phyloP scores from a whole-genome alignment of 1,284 basidiomycete species.

The Trichosporon sp. region DNA sequence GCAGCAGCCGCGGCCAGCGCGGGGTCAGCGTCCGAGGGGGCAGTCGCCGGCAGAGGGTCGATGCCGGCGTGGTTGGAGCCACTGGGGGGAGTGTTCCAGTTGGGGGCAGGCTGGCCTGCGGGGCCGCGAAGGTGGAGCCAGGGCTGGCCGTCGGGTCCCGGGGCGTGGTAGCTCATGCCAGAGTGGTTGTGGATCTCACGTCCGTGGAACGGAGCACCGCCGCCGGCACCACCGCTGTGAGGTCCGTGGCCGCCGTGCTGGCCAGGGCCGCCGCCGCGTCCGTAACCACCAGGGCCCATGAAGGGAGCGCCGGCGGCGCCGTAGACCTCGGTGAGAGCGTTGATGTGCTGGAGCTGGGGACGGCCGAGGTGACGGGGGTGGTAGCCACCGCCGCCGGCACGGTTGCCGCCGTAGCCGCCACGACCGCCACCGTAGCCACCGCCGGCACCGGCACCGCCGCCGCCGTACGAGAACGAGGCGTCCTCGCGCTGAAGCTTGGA shows the following conservation, averaged over 20 bases:
- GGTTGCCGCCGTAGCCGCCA: slow-evolving; percentile 45
- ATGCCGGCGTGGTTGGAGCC: slow-evolving; percentile 14
- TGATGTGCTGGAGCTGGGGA: slow-evolving; percentile 50
- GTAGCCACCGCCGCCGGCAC: slow-evolving; percentile 33
- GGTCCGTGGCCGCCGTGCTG: slow-evolving; percentile 16
- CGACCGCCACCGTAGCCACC: slow-evolving; percentile 46
- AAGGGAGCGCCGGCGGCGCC: slow-evolving; percentile 39
- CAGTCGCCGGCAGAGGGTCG: slow-evolving; percentile 23
- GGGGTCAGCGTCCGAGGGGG: slow-evolving; percentile 21
- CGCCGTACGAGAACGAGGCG: slow-evolving; percentile 56
- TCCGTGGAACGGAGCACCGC: slow-evolving; percentile 19
- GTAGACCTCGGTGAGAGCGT: slow-evolving; percentile 50
- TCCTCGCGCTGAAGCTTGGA: slow-evolving; percentile 93
- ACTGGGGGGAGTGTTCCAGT: slow-evolving; percentile 26
- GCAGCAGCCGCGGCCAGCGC: slow-evolving; percentile 15
- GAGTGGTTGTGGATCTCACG: slow-evolving; percentile 37
- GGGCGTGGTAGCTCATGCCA: slow-evolving; percentile 45
- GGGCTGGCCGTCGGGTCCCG: slow-evolving; percentile 45
- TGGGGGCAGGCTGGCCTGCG: slow-evolving; percentile 37
- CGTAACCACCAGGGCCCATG: slow-evolving; percentile 33
- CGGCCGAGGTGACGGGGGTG: slow-evolving; percentile 46
- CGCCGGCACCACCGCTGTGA: slow-evolving; percentile 10
- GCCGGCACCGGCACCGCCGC: slow-evolving; percentile 38
- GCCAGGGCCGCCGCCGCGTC: slow-evolving; percentile 16
- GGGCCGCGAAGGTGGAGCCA: slow-evolving; percentile 46